Evolutionary conservation across 805 yeast genomes (phyloP).

Genomic region (Wickerhamomyces ciferrii): DNA sequence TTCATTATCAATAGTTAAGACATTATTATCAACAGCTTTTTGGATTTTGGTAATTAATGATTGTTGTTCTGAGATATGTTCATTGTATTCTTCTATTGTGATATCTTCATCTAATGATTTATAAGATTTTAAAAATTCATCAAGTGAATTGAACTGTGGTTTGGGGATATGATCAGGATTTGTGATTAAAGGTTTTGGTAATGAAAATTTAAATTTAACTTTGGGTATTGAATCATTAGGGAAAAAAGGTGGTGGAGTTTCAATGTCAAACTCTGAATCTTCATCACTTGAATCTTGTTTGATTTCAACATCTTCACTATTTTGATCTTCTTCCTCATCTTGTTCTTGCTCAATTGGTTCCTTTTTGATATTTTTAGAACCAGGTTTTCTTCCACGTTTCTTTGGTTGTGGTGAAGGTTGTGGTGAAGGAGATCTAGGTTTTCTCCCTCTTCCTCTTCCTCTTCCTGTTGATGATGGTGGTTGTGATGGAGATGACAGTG

Average conservation of each 20-base stretch:
- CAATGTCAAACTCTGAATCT: slow-evolving; percentile 7
- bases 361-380: neutral
- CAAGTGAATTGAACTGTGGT: slow-evolving; percentile 38
- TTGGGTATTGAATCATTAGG: slow-evolving; percentile 19
- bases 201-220: slow-evolving; percentile 27
- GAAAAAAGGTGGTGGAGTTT: slow-evolving; percentile 14
- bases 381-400: neutral
- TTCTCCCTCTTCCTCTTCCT: neutral
- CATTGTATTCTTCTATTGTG: slow-evolving; percentile 52
- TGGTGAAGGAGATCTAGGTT: neutral
- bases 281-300: neutral
- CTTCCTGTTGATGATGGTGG: too few species aligned
- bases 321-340: too few species aligned
- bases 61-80: slow-evolving; percentile 49
- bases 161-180: slow-evolving; percentile 54
- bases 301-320: neutral
- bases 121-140: slow-evolving; percentile 47
- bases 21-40: slow-evolving; percentile 39
- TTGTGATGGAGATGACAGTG: neutral
- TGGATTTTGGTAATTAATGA: slow-evolving; percentile 36
- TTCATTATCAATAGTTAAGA: slow-evolving; percentile 39
- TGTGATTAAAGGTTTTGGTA: slow-evolving; percentile 44
- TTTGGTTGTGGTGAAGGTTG: neutral
- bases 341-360: neutral
- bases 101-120: slow-evolving; percentile 58